These are phyloP conservation scores for Kentomonas sorsogonicus DNA, from an alignment of 208 protist genomes.

Conservation along the genomic window DNA sequence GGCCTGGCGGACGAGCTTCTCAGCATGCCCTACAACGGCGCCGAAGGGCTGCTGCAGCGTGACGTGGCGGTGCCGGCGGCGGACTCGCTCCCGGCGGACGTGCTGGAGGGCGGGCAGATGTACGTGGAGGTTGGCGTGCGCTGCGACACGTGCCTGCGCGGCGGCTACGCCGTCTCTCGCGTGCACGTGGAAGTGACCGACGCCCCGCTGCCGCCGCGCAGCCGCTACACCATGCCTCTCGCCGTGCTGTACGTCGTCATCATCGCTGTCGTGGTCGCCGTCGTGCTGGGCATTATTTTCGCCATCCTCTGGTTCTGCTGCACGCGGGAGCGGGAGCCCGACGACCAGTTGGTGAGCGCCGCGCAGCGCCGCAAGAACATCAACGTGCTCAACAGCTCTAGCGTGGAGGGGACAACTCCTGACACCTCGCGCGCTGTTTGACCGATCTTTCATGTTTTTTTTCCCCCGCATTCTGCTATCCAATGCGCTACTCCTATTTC, in stretches of 20 bases:
- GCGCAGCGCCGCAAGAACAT: constrained; percentile 23
- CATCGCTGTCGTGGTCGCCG: constrained; percentile 12
- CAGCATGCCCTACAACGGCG: too few species aligned
- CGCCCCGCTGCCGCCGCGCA: constrained; percentile 11
- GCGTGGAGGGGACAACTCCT: too few species aligned
- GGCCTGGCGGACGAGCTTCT: too few species aligned
- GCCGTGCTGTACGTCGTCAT: constrained; percentile 29
- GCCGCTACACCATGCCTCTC: constrained; percentile 26
- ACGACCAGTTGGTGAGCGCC: constrained; percentile 24
- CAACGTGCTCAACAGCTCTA: too few species aligned
- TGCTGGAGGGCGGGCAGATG: constrained; percentile 36
- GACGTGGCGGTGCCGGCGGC: too few species aligned
- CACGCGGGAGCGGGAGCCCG: constrained; percentile 18
- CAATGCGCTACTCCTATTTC: too few species aligned
- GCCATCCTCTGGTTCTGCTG: constrained; percentile 38
- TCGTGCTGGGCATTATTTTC: constrained; percentile 14
- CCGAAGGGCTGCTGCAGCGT: too few species aligned
- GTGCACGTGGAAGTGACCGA: constrained; percentile 43
- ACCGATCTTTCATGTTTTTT: too few species aligned
- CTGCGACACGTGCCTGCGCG: constrained; percentile 12
- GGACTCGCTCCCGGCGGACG: constrained; percentile 19
- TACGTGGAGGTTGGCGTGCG: constrained; percentile 48
- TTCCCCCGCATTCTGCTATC: too few species aligned
- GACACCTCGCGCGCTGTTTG: too few species aligned
- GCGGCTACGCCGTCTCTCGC: constrained; percentile 26